phyloP scores from a whole-genome alignment of 2,329 filamentous ascomycete species.

The Dothidotthia symphoricarpi region DNA sequence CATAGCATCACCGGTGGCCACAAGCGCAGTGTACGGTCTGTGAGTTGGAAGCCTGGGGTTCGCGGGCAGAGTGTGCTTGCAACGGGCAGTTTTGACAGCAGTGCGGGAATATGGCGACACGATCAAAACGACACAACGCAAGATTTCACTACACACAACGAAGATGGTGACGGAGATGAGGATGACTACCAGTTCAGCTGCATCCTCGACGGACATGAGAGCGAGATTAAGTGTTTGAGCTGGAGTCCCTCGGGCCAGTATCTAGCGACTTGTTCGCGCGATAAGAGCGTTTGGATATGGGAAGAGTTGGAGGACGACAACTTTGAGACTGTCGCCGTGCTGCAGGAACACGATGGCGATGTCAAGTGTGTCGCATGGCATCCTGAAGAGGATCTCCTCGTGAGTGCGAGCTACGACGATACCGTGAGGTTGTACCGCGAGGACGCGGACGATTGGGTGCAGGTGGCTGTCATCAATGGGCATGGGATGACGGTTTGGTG shows the following conservation, averaged over 20 bases:
- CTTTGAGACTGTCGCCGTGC: constrained; percentile 92
- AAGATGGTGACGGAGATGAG: constrained; percentile 57
- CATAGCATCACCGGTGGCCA: constrained; percentile 83
- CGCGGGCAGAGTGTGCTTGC: constrained; percentile 70
- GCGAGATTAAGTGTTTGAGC: constrained; percentile 79
- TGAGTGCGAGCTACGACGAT: constrained; percentile 91
- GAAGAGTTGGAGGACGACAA: constrained; percentile 94
- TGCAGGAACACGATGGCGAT: constrained; percentile 92
- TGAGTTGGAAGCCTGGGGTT: constrained; percentile 78
- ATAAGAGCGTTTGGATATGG: constrained; percentile 98
- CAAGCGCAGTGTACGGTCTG: constrained; percentile 80
- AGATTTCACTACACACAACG: constrained; percentile 22
- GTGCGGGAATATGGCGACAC: constrained; percentile 67
- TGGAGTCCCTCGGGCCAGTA: constrained; percentile 74
- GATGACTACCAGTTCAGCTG: constrained; percentile 92
- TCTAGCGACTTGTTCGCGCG: constrained; percentile 84
- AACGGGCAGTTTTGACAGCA: constrained; percentile 91
- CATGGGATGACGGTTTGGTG: constrained; percentile 90
- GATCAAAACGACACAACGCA: constrained; percentile 61
- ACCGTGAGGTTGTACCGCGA: constrained; percentile 86
- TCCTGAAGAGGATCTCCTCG: constrained; percentile 73
- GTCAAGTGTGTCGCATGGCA: constrained; percentile 95
- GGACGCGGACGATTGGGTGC: constrained; percentile 92
- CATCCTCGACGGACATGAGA: constrained; percentile 91
- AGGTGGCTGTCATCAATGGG: constrained; percentile 75